Evolutionary conservation across 768 basidiomycete genomes (phyloP).

Genomic region (Mycena haematopus): DNA sequence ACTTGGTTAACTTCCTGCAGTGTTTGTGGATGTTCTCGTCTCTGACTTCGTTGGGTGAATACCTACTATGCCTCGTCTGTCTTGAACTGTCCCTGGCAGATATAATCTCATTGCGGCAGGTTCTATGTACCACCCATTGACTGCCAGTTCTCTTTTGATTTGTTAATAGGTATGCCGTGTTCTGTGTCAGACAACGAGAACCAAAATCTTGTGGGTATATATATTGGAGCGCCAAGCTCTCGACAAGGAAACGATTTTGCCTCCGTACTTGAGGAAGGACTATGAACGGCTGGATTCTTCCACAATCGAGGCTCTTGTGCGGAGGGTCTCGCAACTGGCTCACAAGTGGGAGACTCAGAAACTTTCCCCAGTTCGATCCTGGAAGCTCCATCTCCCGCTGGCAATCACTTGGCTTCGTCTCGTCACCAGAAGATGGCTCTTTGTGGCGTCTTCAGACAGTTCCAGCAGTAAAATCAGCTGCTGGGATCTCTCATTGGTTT

Average conservation of each 20-base stretch:
- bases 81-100: slow-evolving; percentile 5
- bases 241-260: neutral
- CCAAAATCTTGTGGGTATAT: slow-evolving; percentile 10
- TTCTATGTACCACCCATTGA: neutral
- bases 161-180: neutral
- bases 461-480: slow-evolving; percentile 18
- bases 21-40: too few species aligned
- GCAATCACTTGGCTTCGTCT: slow-evolving; percentile 29
- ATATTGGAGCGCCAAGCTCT: neutral
- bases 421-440: slow-evolving; percentile 19
- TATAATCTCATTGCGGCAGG: neutral
- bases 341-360: neutral
- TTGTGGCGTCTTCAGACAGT: slow-evolving; percentile 25
- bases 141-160: neutral
- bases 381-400: slow-evolving; percentile 9
- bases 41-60: neutral
- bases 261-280: slow-evolving; percentile 1
- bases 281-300: neutral
- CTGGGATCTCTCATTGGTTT: slow-evolving; percentile 20
- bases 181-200: neutral
- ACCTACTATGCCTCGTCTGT: slow-evolving; percentile 2
- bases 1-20: too few species aligned
- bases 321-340: neutral
- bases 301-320: slow-evolving; percentile 5
- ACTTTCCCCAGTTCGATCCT: neutral